Base-by-base conservation (phyloP, 352 stramenopile species). In the Globisporangium sylvaticum region DNA sequence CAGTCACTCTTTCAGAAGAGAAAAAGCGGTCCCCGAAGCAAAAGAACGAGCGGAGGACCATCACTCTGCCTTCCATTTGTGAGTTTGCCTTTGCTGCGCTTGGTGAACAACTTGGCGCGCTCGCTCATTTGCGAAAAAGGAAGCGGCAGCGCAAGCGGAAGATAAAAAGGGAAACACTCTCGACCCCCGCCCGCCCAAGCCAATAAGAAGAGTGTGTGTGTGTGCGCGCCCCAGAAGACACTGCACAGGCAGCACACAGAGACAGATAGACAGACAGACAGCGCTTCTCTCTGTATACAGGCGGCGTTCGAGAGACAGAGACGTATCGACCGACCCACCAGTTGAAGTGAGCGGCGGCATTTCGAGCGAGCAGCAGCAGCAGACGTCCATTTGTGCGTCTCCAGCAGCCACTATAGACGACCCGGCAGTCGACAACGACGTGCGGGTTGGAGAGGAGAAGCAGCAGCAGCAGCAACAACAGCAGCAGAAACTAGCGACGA, bases 101-200 rank as follows among this genome's bases (percentile, higher is more conserved):
- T 50, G 42, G 42, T 50, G 53, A 61, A 61, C 48, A 61, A 61
- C 48, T 60, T 61, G 59, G 66, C 72, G 71, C 61, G 58, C 66
- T 55, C 59, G 58, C 64, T 82, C 78, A 87, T 80, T 87, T 67
- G 64, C 78, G 65, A 87, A 87, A 82, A 83, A 71, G 76, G 73
- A 78, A 80, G 80, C 46, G 42, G 67, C 61, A 37, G 37, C 67
- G 64, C 68, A 65, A 54, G 58, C 70, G 44, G 69, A 73, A 71
- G 72, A 71, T 27, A 58, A 31, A 68, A 25, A 61, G 14, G 24
- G 34, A 42, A 37, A 22, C 53, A 44, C 54, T 27, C 52, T 22
- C 27, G 37, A 25, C 58, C 14, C 29, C 54, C 44, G 37, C 18
- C 52, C 37, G 63, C 31, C 44, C 18, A 34, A 61, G 57, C 59